Percentiles rank a stretch among this genome's conserved stretches.
Conservation (phyloP, 2,329 filamentous ascomycete species). For the Penicillium sp. region DNA sequence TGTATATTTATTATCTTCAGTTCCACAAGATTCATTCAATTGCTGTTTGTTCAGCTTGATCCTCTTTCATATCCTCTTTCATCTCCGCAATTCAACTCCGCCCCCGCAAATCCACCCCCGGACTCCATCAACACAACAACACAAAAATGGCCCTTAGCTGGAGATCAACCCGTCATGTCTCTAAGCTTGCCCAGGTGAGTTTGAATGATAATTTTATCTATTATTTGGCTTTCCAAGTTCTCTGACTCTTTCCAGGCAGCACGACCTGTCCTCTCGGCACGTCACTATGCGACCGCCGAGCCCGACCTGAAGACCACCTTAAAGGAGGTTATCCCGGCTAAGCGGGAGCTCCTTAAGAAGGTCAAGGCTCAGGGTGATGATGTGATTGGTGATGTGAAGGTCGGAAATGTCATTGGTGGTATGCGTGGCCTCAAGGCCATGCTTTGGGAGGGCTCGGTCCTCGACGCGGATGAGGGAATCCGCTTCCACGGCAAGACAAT, state of each 20-base stretch:
- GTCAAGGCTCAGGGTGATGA: conserved; percentile 84
- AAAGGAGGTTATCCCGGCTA: conserved; percentile 79
- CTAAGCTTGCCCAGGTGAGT: conserved; percentile 40
- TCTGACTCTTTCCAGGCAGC: conserved; percentile 19
- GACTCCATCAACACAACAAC: conserved; percentile 16
- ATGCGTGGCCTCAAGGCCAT: conserved; percentile 98
- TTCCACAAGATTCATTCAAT: conserved; percentile 5
- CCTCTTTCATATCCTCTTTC: background rate
- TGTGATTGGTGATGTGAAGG: conserved; percentile 86
- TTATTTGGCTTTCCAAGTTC: background rate
- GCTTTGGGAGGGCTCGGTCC: conserved; percentile 97
- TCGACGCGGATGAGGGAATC: conserved; percentile 95
- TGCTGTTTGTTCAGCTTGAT: conserved; percentile 2
- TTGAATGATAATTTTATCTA: background rate
- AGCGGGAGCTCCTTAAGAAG: conserved; percentile 89
- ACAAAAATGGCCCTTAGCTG: conserved; percentile 36
- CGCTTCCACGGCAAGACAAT: conserved; percentile 97
- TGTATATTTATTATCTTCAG: background rate
- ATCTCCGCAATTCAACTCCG: conserved; percentile 23
- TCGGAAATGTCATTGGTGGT: conserved; percentile 90
- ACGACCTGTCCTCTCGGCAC: conserved; percentile 23
- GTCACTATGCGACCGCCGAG: conserved; percentile 64
- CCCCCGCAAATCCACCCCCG: conserved; percentile 27
- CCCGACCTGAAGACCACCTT: conserved; percentile 87
- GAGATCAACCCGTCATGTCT: conserved; percentile 41